Conservation (phyloP, 2,329 filamentous ascomycete species). For the Xylariaceae sp. region DNA sequence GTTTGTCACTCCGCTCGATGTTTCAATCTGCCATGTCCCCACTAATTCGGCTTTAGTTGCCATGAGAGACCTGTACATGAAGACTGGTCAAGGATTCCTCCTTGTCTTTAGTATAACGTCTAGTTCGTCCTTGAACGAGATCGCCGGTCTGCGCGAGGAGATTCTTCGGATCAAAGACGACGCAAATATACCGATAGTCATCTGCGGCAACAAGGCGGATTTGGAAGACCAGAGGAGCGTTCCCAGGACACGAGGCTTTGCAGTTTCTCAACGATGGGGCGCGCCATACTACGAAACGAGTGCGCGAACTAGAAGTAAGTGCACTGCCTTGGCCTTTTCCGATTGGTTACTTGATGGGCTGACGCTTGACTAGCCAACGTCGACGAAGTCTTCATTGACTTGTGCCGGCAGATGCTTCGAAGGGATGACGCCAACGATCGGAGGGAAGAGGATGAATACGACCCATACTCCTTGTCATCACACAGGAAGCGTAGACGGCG, state of each 20-base stretch:
- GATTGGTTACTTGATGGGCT: not conserved
- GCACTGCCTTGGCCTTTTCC: not conserved
- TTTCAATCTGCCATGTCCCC: slow-evolving; percentile 4
- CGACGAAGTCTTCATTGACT: slow-evolving; percentile 83
- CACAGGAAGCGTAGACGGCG: slow-evolving; percentile 32
- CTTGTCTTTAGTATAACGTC: slow-evolving; percentile 92
- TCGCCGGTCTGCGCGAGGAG: slow-evolving; percentile 79
- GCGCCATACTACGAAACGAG: slow-evolving; percentile 91
- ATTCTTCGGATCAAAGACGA: slow-evolving; percentile 91
- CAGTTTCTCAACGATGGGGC: slow-evolving; percentile 82
- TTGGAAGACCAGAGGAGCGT: slow-evolving; percentile 82
- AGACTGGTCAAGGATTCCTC: slow-evolving; percentile 86
- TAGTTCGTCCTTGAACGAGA: slow-evolving; percentile 75
- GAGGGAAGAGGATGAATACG: slow-evolving; percentile 41
- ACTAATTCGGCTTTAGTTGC: slow-evolving; percentile 45
- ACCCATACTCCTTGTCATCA: slow-evolving; percentile 31
- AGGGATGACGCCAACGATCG: slow-evolving; percentile 57
- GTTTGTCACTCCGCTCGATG: slow-evolving; percentile 50
- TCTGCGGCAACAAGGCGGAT: slow-evolving; percentile 90
- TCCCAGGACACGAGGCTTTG: slow-evolving; percentile 74
- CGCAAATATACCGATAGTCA: slow-evolving; percentile 79
- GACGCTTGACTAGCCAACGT: slow-evolving; percentile 62
- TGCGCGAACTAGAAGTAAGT: slow-evolving; percentile 68
- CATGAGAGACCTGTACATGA: slow-evolving; percentile 86
- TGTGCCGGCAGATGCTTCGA: slow-evolving; percentile 79